Evolutionary conservation across 805 yeast genomes (phyloP).

Genomic region (Candida coquimbonensis): DNA sequence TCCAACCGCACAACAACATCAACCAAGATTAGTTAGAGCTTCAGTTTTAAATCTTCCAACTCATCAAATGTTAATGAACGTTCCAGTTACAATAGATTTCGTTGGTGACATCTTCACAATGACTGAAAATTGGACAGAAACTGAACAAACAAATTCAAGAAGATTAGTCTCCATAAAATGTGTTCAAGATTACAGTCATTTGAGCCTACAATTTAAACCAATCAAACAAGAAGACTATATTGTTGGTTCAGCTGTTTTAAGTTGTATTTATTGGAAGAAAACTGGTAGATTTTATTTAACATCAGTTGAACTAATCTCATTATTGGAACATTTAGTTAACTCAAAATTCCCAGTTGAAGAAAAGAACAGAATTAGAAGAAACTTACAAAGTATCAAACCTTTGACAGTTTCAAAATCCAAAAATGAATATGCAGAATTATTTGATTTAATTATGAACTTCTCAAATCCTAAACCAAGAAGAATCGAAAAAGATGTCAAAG

Average conservation of each 20-base stretch:
- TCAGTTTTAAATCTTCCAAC: constrained; percentile 3
- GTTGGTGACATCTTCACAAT: constrained; percentile 20
- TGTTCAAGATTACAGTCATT: constrained; percentile 26
- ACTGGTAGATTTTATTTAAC: constrained; percentile 47
- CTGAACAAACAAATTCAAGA: constrained; percentile 36
- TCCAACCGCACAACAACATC: neutral
- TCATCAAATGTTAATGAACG: constrained; percentile 5
- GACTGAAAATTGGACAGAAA: constrained; percentile 39
- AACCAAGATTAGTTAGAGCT: constrained; percentile 12
- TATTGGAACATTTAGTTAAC: constrained; percentile 49
- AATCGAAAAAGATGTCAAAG: constrained; percentile 66
- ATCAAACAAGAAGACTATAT: constrained; percentile 30
- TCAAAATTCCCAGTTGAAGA: constrained; percentile 57
- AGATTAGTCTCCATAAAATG: constrained; percentile 43
- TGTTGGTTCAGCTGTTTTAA: constrained; percentile 38
- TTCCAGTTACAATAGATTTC: constrained; percentile 14
- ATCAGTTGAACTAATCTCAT: constrained; percentile 53
- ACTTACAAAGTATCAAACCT: constrained; percentile 58
- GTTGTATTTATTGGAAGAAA: constrained; percentile 55
- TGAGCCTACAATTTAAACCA: constrained; percentile 33
- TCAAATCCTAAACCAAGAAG: constrained; percentile 60
- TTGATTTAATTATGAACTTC: constrained; percentile 50
- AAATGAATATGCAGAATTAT: constrained; percentile 30
- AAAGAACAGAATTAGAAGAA: constrained; percentile 62
- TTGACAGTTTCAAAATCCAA: constrained; percentile 47